Evolutionary conservation across 2,329 filamentous ascomycete species (phyloP).

Genomic region (Cladosporium sp.): DNA sequence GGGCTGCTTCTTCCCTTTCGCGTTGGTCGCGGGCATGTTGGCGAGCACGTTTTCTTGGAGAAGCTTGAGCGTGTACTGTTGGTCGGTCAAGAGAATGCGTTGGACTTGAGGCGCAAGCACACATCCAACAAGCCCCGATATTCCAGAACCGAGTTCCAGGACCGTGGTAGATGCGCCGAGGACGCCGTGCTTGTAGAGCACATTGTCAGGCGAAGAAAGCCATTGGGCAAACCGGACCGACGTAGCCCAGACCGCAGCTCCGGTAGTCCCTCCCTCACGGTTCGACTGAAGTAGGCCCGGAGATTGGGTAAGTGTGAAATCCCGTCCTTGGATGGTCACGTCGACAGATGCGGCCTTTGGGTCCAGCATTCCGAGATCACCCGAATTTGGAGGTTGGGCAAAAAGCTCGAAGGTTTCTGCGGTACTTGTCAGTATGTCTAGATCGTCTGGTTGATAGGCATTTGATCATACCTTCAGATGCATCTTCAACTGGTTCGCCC

Average conservation of each 20-base stretch:
- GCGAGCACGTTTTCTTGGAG: constrained; percentile 69
- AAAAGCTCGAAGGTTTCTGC: constrained; percentile 88
- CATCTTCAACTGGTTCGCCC: constrained; percentile 14
- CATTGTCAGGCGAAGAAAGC: constrained; percentile 59
- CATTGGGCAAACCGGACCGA: constrained; percentile 77
- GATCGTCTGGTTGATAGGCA: neutral
- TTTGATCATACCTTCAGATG: neutral
- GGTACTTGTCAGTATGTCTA: neutral
- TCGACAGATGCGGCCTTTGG: constrained; percentile 47
- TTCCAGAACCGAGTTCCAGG: constrained; percentile 83
- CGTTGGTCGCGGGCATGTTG: constrained; percentile 40
- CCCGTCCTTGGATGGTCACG: constrained; percentile 60
- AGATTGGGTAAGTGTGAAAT: constrained; percentile 76
- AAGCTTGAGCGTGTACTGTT: constrained; percentile 72
- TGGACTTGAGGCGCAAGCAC: constrained; percentile 56
- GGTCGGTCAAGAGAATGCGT: constrained; percentile 77
- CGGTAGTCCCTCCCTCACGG: constrained; percentile 66
- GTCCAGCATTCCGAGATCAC: constrained; percentile 78
- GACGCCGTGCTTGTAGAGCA: constrained; percentile 50
- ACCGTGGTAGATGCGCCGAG: constrained; percentile 53
- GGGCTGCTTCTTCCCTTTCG: neutral
- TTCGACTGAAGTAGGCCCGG: constrained; percentile 73
- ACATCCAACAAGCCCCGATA: constrained; percentile 72
- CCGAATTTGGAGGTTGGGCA: constrained; percentile 36
- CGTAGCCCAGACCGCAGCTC: constrained; percentile 84